Percentiles rank a stretch among this genome's conserved stretches.
phyloP scores from a whole-genome alignment of 192 early-diverging fungal genomes.

The Backusella westeae region DNA sequence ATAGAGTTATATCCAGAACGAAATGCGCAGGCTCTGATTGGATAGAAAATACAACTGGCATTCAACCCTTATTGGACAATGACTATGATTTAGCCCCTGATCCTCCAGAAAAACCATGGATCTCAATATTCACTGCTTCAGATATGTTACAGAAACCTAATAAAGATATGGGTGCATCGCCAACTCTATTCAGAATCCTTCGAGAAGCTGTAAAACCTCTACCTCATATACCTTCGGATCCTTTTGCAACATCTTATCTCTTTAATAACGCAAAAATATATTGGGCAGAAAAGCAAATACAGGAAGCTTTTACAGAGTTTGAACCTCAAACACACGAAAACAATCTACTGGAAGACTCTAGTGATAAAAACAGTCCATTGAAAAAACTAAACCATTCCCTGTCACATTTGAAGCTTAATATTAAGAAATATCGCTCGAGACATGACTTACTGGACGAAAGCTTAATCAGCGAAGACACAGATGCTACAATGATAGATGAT shows the following conservation, averaged over 20 bases:
- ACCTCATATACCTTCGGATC: background rate
- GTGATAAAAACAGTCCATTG: background rate
- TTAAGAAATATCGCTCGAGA: constrained; percentile 9
- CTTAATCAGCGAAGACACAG: background rate
- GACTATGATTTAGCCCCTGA: constrained; percentile 13
- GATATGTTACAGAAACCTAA: background rate
- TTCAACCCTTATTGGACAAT: constrained; percentile 18
- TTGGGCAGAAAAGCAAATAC: background rate
- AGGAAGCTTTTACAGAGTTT: constrained; percentile 19
- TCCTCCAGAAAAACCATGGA: constrained; percentile 18
- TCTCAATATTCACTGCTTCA: constrained; percentile 13
- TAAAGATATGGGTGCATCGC: background rate
- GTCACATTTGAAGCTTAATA: constrained; percentile 10
- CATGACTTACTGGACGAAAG: constrained; percentile 13
- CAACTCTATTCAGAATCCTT: constrained; percentile 17
- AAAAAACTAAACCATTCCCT: constrained; percentile 15
- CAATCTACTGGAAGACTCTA: background rate
- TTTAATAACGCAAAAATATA: background rate
- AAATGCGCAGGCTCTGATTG: background rate
- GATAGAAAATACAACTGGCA: constrained; percentile 14
- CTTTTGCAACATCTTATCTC: constrained; percentile 14
- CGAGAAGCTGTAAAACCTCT: background rate
- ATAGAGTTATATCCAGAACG: constrained; percentile 12
- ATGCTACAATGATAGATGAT: background rate
- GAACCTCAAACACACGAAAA: background rate